phyloP scores from a whole-genome alignment of 495 filamentous ascomycete species.

The Evansstolkia leycettana region DNA sequence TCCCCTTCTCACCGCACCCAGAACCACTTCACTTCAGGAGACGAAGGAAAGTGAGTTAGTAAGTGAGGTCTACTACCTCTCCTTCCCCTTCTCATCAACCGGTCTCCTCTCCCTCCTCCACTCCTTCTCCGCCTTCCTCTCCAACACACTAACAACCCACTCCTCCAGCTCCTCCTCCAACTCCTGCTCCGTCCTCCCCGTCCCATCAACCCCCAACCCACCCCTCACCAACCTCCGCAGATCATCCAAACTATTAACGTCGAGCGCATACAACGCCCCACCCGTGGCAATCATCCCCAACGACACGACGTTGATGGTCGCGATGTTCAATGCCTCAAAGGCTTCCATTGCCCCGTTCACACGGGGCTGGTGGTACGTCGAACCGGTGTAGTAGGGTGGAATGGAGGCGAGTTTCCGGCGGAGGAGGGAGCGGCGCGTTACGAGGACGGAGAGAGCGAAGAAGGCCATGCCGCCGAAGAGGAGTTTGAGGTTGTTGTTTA shows the following conservation, averaged over 20 bases:
- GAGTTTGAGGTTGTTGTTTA: constrained; percentile 32
- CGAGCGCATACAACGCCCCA: constrained; percentile 54
- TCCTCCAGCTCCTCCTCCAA: constrained; percentile 58
- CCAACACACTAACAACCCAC: constrained; percentile 53
- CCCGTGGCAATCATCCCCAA: constrained; percentile 58
- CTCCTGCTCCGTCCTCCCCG: constrained; percentile 25
- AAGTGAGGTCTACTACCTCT: constrained; percentile 7
- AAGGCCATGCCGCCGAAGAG: constrained; percentile 65
- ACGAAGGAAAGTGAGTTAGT: too few relatives aligned
- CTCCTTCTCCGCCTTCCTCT: constrained; percentile 36
- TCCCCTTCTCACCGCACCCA: too few relatives aligned
- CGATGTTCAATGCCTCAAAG: constrained; percentile 67
- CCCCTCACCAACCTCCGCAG: constrained; percentile 41
- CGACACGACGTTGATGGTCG: constrained; percentile 66
- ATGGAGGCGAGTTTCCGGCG: constrained; percentile 39
- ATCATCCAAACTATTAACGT: constrained; percentile 61
- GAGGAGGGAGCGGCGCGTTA: constrained; percentile 57
- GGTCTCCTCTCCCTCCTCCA: constrained; percentile 24
- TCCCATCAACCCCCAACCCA: constrained; percentile 28
- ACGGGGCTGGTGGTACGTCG: constrained; percentile 27
- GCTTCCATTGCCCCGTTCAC: constrained; percentile 52
- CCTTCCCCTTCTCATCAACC: constrained; percentile 20
- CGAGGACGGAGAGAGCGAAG: constrained; percentile 49
- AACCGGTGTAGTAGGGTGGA: constrained; percentile 56
- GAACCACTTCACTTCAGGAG: too few relatives aligned